Evolutionary conservation across 441 rosid species (phyloP), one percentile per base, ranked within the genome.

Genomic region (Adansonia grandidieri): DNA sequence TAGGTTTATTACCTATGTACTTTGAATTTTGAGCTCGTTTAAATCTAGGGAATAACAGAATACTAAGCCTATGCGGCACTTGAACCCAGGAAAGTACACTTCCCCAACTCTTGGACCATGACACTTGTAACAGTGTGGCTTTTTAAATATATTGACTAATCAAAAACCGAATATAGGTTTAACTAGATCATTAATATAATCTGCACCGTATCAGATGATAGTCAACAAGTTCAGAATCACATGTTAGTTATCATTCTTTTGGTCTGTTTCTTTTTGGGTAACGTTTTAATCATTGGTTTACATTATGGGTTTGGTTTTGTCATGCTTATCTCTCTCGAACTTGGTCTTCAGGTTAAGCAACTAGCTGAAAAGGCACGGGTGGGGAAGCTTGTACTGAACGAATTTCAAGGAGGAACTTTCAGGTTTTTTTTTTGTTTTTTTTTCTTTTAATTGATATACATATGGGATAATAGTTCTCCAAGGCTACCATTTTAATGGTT

Each of bases 401-500:
- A 96, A 79, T 96, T 94, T 85, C 99, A 91, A 87, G 98, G 98
- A 86, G 98, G 99, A 85, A 88, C 97, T 75, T 96, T 96, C 87
- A 94, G 99, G 99, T 92, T 57, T 62, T 19, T 63, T 47, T 14
- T 79, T 62, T 19, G 99, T 92, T 57, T 62, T 19, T 63, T 47
- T 14, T 79, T 62, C n/a, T 79, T 56, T 22, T 37, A 37, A 5
- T 37, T 37, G 42, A 10, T 19, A 53, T 60, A 32, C 17, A 4
- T 24, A 64, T 64, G 57, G 44, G 48, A 67, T 51, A 67, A 9
- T 53, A 50, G 51, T 76, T 69, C 69, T 64, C 63, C 75, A 20
- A 60, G 40, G 24, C 64, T 37, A 58, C 48, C 74, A 76, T 65
- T 9, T 73, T 76, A 32, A 45, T 78, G 50, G 80, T 82, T 56